Base-by-base conservation (phyloP, 2,329 filamentous ascomycete species). In the Cytospora mali region DNA sequence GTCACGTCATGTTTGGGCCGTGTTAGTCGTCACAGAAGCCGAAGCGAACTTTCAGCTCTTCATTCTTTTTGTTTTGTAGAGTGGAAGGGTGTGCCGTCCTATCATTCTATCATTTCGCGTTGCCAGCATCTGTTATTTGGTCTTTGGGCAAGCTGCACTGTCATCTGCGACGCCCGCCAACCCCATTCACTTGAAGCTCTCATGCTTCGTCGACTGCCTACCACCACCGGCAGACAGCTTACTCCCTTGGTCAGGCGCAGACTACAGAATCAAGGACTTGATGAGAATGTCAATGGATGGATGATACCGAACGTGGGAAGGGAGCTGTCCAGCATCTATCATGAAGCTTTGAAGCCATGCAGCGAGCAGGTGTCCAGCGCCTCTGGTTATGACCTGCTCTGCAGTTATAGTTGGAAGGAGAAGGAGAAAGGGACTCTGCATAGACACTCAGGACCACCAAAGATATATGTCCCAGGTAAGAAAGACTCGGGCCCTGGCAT, bases 361-460 rank as follows among this genome's bases (percentile, higher is more conserved):
- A 25, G 25, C 16, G 51, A 51, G 7, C 35, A 29, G 3, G 64
- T 65, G 6, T 61, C 53, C 35, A 65, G 61, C 39, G 35, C 56
- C 35, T 23, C 33, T 2, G 56, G 52, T 23, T 65, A 60, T 18
- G 56, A 65, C 10, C 49, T 65, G 13, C 51, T 63, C 21, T 60
- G 64, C 51, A 63, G 61, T 54, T 65, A 65, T 28, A 65, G 55
- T 39, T 65, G 64, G 64, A 58, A 29, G 42, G 42, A 16, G n/a
- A 28, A 21, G n/a, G 9, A 23, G n/a, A 52, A 28, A 10, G n/a
- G 39, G n/a, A 4, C 11, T 6, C 21, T 42, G 16, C 5, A 21
- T 18, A 23, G 10, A 39, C 28, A 25, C n/a, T n/a, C 42, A 23
- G 13, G 6, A 14, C 13, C 16, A 4, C 61, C 61, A 16, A 35